phyloP scores from a whole-genome alignment of 2,329 filamentous ascomycete species.

The Microascus cirrosus region DNA sequence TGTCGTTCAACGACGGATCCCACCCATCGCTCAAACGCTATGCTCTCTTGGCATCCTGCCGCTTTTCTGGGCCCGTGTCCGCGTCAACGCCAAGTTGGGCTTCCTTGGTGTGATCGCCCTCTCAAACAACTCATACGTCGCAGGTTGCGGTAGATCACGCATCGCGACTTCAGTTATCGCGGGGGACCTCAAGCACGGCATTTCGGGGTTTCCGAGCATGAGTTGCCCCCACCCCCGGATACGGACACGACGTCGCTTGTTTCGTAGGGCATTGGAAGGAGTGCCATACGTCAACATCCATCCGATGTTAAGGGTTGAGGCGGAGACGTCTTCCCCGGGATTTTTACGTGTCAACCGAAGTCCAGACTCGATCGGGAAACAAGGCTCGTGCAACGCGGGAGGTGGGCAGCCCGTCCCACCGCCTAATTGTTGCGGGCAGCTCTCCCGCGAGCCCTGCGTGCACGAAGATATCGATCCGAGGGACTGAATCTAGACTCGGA shows the following conservation, averaged over 20 bases:
- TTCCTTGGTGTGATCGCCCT: conserved; percentile 1
- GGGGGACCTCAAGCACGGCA: not conserved
- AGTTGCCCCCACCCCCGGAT: not conserved
- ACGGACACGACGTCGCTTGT: not conserved
- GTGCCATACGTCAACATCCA: not conserved
- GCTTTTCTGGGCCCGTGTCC: not conserved
- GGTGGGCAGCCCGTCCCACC: not conserved
- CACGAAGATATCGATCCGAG: too few species aligned
- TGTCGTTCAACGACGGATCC: conserved; percentile 1
- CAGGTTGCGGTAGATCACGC: not conserved
- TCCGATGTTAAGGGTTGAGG: conserved; percentile 1
- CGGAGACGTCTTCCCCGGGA: not conserved
- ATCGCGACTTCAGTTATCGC: not conserved
- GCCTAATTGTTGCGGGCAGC: not conserved
- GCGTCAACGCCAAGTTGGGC: not conserved
- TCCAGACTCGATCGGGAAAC: not conserved
- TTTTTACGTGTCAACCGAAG: not conserved
- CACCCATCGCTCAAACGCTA: not conserved
- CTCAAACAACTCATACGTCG: conserved; percentile 3
- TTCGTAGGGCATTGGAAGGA: not conserved
- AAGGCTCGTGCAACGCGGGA: too few species aligned
- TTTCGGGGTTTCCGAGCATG: not conserved
- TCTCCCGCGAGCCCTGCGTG: too few species aligned
- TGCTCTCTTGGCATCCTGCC: not conserved
- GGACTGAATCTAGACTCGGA: too few species aligned